Evolutionary conservation across 345 rosid species (phyloP).

Genomic region (Clarkia xantiana): DNA sequence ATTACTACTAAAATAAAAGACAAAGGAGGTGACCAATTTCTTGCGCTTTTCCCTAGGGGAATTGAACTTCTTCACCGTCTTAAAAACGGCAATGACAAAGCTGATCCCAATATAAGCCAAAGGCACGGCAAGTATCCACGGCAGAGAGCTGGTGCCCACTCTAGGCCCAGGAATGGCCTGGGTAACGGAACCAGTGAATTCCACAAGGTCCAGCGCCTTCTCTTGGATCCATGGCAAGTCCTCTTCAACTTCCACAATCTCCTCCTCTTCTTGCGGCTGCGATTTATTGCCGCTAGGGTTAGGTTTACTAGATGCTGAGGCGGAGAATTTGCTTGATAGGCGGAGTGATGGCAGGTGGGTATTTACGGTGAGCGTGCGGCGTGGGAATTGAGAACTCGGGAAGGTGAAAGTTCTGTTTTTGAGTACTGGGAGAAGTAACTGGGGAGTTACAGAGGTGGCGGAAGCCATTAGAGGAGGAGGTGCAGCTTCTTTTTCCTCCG

Average conservation of each 20-base stretch:
- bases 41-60: slow-evolving; percentile 64
- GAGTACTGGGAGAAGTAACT: not conserved
- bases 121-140: slow-evolving; percentile 90
- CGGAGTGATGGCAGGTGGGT: slow-evolving; percentile 4
- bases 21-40: slow-evolving; percentile 35
- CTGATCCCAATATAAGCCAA: slow-evolving; percentile 60
- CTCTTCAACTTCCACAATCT: slow-evolving; percentile 65
- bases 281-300: not conserved
- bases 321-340: not conserved
- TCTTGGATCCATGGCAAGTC: slow-evolving; percentile 89
- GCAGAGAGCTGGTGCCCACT: slow-evolving; percentile 74
- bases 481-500: not conserved
- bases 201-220: slow-evolving; percentile 79
- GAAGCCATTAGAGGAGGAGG: slow-evolving; percentile 5
- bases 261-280: slow-evolving; percentile 19
- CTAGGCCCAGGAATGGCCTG: slow-evolving; percentile 94
- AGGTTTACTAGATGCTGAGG: not conserved
- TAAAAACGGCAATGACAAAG: slow-evolving; percentile 65
- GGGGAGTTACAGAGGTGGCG: not conserved
- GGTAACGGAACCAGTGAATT: slow-evolving; percentile 80
- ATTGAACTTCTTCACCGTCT: slow-evolving; percentile 52
- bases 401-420: not conserved
- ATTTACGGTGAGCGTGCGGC: not conserved
- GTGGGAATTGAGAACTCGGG: not conserved
- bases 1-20: not conserved